Base-by-base conservation (phyloP, 2,329 filamentous ascomycete species). In the Trichophyton simii region DNA sequence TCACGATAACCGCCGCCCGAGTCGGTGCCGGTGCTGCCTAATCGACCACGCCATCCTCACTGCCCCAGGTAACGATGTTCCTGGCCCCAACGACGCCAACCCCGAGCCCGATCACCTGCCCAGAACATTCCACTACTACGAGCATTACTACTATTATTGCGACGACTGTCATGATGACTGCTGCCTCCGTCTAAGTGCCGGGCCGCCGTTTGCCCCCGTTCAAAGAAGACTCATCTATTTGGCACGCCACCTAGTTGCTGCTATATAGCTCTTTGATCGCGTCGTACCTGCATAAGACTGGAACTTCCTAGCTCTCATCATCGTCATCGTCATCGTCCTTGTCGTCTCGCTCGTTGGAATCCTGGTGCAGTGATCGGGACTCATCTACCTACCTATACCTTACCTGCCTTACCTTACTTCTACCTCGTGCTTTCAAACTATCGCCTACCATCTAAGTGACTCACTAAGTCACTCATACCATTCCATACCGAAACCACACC, bases 401-500 rank as follows among this genome's bases (percentile, higher is more conserved):
- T 31, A 31, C 28, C 28, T 31, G 7, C 28, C 6, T 31, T 7
- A 28, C 25, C 25, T 28, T 28, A 4, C 28, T 31, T 31, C 28
- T 7, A 31, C 7, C 18, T 18, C 18, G 18, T 18, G 18, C 18
- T 18, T 18, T 18, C 28, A 31, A 31, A 31, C 28, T 31, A 2
- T 5, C 28, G 28, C 28, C 28, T 31, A 7, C 28, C 28, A 31
- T 31, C 28, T 31, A 31, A 31, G 28, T 31, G 28, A 31, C 28
- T 31, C 28, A 31, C 28, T 31, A 31, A 31, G 28, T 31, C 28
- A 31, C 28, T 31, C 28, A 31, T 31, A 31, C 6, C 28, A 31
- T 31, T 31, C 28, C 28, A 31, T 31, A 31, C 25, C 15, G 57
- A 58, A 63, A 52, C 58, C 58, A 63, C 28, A 8, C 41, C 18